Evolutionary conservation across 2,329 filamentous ascomycete species (phyloP).

Genomic region (Sporothrix luriei): DNA sequence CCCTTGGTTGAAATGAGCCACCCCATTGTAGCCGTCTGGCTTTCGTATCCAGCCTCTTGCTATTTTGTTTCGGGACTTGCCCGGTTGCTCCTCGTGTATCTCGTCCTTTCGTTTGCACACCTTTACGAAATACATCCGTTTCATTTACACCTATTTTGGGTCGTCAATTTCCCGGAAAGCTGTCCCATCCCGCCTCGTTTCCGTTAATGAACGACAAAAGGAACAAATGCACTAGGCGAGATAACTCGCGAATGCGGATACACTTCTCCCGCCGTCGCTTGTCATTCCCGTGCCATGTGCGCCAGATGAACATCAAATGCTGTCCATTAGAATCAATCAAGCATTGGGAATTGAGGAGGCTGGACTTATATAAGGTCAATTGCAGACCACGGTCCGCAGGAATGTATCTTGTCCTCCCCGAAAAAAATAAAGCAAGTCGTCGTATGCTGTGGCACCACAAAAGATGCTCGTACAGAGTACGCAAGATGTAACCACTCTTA

Average conservation of each 20-base stretch:
- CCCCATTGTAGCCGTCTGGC: not conserved
- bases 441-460: constrained; percentile 13
- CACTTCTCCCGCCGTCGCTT: not conserved
- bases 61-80: constrained; percentile 18
- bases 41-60: constrained; percentile 9
- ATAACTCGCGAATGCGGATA: not conserved
- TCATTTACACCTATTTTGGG: not conserved
- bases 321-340: not conserved
- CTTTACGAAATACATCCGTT: not conserved
- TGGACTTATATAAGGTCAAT: not conserved
- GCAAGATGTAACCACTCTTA: constrained; percentile 16
- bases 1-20: not conserved
- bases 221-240: too few species aligned
- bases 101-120: not conserved
- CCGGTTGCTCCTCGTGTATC: constrained; percentile 18
- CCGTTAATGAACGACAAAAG: not conserved
- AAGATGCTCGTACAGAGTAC: constrained; percentile 8
- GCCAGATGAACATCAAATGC: not conserved
- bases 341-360: not conserved
- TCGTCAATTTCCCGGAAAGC: not conserved
- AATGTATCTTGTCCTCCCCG: not conserved
- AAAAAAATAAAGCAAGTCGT: not conserved
- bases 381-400: not conserved
- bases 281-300: constrained; percentile 14
- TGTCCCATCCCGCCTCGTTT: not conserved